Base-by-base conservation (phyloP, 495 filamentous ascomycete genomes). In the Oleoguttula mirabilis region DNA sequence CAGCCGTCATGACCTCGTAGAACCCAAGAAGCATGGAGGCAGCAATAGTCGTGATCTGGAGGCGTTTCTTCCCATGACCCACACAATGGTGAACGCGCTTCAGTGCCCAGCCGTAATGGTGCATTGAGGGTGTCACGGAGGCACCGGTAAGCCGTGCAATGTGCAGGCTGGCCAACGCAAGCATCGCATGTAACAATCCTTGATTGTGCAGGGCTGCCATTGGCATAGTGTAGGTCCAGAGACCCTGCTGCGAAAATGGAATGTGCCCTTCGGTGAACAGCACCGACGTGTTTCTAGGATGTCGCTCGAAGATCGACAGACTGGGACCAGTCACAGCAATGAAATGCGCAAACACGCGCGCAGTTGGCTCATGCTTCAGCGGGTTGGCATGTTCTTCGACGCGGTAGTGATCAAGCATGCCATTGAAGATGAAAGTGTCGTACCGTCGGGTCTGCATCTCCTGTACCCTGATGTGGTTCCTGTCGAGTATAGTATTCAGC, bases 1-100 rank as follows among this genome's bases (percentile, higher is more conserved):
- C 90, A 12, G 87, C 90, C 32, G 82, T 80, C 73, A 88, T 87
- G 16, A 94, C 84, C 58, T 96, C 90, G 55, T 94, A 98, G 54
- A 83, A 98, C 1, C 79, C 84, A 17, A 98, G 71, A 14, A 95
- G 63, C n/a, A 94, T 64, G 1, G 84, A 82, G 12, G 90, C 86
- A 10, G 88, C 87, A 12, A 98, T 66, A 0, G 88, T 95, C 0
- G 83, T 77, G 10, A 84, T 69, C 45, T 85, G 76, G 12, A 73
- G 74, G n/a, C 90, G 78, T 52, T 79, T 77, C 36, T 56, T 69
- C 10, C 76, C 73, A 30, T 83, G 72, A 16, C 76, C 72, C 21
- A 95, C 79, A 40, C 77, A 77, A 47, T 75, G 77, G 2, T 81
- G 77, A 1, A 96, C 64, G 36, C 84, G 68, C 47, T 84, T 76